These are phyloP conservation scores for Arabidopsis lyrata DNA, from an alignment of 441 rosid genomes.

Conservation along the genomic window DNA sequence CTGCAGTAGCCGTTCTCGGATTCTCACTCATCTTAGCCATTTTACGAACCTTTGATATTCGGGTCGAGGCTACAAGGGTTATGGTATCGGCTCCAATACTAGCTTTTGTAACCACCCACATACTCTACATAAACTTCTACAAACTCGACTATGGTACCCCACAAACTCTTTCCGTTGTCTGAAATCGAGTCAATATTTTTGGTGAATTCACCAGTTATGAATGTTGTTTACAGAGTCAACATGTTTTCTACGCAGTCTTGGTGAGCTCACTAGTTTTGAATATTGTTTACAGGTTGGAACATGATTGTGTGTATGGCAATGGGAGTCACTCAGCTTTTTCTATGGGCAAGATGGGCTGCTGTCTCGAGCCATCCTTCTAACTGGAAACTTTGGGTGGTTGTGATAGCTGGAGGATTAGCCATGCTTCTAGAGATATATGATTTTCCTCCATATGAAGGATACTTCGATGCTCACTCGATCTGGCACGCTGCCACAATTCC, in stretches of 20 bases:
- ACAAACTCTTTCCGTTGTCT: conserved; percentile 32
- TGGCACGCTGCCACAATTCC: conserved; percentile 91
- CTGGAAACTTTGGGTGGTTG: conserved; percentile 86
- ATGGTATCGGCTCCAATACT: conserved; percentile 93
- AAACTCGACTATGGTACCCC: conserved; percentile 77
- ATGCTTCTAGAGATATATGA: conserved; percentile 92
- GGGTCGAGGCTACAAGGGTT: conserved; percentile 84
- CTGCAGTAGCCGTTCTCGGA: conserved; percentile 86
- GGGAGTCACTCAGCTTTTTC: conserved; percentile 81
- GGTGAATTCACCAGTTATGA: background rate
- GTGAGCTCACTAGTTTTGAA: background rate
- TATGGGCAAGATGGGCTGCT: conserved; percentile 94
- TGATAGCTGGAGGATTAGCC: conserved; percentile 78
- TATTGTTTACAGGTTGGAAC: conserved; percentile 79
- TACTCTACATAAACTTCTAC: conserved; percentile 80
- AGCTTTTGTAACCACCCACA: conserved; percentile 86
- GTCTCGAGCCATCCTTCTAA: conserved; percentile 76
- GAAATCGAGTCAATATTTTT: conserved; percentile 10
- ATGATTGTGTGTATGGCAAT: conserved; percentile 84
- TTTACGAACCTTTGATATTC: conserved; percentile 70
- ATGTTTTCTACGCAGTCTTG: too few relatives aligned
- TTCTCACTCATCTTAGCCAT: conserved; percentile 79
- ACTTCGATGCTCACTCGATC: conserved; percentile 80
- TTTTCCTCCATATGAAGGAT: conserved; percentile 81
- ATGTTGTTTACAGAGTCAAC: conserved; percentile 49